Evolutionary conservation across 345 rosid genomes (phyloP).

Genomic region (Eucalyptus sp.): DNA sequence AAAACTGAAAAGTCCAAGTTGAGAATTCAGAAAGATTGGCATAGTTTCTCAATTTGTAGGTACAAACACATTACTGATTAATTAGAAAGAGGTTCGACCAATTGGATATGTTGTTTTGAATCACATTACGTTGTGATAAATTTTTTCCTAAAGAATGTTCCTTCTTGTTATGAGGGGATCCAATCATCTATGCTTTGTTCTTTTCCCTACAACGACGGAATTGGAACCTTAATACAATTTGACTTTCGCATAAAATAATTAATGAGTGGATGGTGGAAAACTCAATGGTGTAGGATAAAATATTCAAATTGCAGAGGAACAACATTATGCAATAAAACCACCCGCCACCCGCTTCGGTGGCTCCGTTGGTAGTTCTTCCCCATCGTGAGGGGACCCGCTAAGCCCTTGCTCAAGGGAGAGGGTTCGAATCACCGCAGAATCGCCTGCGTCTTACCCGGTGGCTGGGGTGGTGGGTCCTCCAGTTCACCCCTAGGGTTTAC

Average conservation of each 20-base stretch:
- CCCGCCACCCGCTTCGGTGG: too few species aligned
- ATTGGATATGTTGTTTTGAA: not conserved
- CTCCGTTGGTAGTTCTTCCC: too few species aligned
- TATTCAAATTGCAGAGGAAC: not conserved
- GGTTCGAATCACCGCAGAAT: too few species aligned
- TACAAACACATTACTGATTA: not conserved
- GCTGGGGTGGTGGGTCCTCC: too few species aligned
- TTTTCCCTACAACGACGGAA: not conserved
- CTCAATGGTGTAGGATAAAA: not conserved
- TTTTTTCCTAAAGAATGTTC: not conserved
- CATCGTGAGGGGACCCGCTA: too few species aligned
- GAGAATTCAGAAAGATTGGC: not conserved
- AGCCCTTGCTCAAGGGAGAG: too few species aligned
- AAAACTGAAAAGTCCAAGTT: not conserved
- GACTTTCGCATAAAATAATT: not conserved
- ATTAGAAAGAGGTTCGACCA: not conserved
- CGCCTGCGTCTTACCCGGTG: too few species aligned
- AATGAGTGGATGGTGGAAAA: not conserved
- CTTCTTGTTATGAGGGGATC: not conserved
- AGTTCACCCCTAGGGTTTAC: too few species aligned
- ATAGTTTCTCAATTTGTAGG: not conserved
- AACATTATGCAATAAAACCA: not conserved
- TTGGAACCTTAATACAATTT: not conserved
- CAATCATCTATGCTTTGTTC: not conserved
- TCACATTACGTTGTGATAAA: too few species aligned